Evolutionary conservation across 2,329 filamentous ascomycete genomes (phyloP).

Genomic region (Aspergillus texensis): DNA sequence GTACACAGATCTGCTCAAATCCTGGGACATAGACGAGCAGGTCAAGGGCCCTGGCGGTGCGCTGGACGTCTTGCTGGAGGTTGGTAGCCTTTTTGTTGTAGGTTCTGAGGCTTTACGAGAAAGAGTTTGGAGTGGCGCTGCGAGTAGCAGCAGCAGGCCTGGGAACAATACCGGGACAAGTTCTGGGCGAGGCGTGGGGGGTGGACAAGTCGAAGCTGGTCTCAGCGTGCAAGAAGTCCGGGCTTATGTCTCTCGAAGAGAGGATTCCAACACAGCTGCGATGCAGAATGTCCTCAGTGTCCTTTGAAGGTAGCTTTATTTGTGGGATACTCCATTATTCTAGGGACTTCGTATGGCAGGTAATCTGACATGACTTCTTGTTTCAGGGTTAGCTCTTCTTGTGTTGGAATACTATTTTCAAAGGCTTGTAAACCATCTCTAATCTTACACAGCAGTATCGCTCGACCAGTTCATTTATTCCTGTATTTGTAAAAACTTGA

Average conservation of each 20-base stretch:
- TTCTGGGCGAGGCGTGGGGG: slow-evolving; percentile 33
- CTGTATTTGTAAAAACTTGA: background rate
- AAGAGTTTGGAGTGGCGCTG: slow-evolving; percentile 64
- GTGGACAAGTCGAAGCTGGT: slow-evolving; percentile 57
- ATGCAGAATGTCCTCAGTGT: slow-evolving; percentile 80
- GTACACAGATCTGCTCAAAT: slow-evolving; percentile 82
- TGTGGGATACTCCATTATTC: background rate
- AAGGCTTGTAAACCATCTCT: background rate
- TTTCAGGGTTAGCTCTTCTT: background rate
- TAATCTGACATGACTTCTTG: background rate
- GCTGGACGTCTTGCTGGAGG: slow-evolving; percentile 86
- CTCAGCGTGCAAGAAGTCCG: slow-evolving; percentile 60
- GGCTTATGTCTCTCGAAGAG: slow-evolving; percentile 80
- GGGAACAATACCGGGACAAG: slow-evolving; percentile 47
- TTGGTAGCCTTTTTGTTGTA: slow-evolving; percentile 94
- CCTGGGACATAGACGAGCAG: slow-evolving; percentile 76
- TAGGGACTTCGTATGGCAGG: background rate
- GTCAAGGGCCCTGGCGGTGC: slow-evolving; percentile 51
- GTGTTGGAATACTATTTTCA: background rate
- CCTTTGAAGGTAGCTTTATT: slow-evolving; percentile 45
- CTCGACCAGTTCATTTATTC: background rate
- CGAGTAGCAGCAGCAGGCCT: slow-evolving; percentile 41
- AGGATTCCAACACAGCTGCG: slow-evolving; percentile 78
- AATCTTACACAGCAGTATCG: background rate
- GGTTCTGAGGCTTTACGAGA: slow-evolving; percentile 76